Base-by-base conservation (phyloP, 768 basidiomycete genomes). In the Leccinum subtestaceum region DNA sequence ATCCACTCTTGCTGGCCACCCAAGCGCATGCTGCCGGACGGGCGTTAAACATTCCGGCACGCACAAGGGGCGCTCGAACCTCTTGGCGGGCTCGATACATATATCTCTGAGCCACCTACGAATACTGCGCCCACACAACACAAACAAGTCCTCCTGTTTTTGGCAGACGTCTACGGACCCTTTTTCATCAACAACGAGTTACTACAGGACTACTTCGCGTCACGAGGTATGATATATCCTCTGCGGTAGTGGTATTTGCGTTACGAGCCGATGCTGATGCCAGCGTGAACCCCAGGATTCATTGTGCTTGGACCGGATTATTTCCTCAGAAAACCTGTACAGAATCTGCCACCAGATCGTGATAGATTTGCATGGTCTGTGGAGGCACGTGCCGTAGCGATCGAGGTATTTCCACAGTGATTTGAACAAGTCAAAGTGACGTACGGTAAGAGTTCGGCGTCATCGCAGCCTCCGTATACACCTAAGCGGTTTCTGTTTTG, bases 141-240 rank as follows among this genome's bases (percentile, higher is more conserved):
- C 61, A 68, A 72, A 50, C 81, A 76, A 57, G 76, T 87, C 49
- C 70, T 86, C 25, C 58, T 87, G 27, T 87, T 79, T 74, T 76
- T 82, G 50, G 65, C 84, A 5, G 86, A 87, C 63, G 77, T 84
- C 11, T 85, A 73, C 60, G 83, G 86, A 0, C 81, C 85, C 0
- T 72, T 84, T 50, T 84, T 72, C 65, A 52, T 82, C 52, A 86
- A 87, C 58, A 81, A 81, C 50, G 72, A 82, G 68, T 70, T 87
- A 2, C 62, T 87, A 6, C 84, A 86, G 63, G 86, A 88, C 63
- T 85, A 80, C 60, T 85, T 83, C 59, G 85, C 87, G 8, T 75
- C 79, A 1, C 73, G 76, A 23, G 86, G 86, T 85, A 29, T 50
- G 48, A n/a, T n/a, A n/a, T 21, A 25, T 11, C 11, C 47, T 48